Base-by-base conservation (phyloP, 140 eudicot genomes). In the Cichorium intybus region DNA sequence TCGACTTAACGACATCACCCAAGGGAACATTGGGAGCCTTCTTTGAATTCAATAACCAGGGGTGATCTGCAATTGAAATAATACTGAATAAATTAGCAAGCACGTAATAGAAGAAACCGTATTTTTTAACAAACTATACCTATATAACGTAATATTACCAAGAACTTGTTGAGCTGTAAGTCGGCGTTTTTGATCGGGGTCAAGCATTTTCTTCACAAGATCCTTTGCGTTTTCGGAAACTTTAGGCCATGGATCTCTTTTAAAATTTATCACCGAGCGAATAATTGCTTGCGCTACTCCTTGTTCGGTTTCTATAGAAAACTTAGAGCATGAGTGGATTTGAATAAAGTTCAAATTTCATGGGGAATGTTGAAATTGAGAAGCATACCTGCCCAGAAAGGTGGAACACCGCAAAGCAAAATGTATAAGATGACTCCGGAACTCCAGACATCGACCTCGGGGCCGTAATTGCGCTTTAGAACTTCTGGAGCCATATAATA, bases 201-300 rank as follows among this genome's bases (percentile, higher is more conserved):
- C 81, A 21, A 85, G 89, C 89, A 85, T 82, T 71, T 80, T 82
- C 80, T 71, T 82, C 24, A 82, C 89, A 26, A 85, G 95, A 75
- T 82, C 86, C 79, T 86, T 86, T 24, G 87, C 90, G 62, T 60
- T 80, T 33, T 83, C 90, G 6, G 90, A 86, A 6, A 85, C 63
- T 68, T 75, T 77, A 11, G 95, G 90, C 95, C 90, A 86, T 34
- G 95, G 90, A 50, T 86, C 95, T 66, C 90, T 78, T 74, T 83
- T 86, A 15, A 86, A 86, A 73, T 86, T 82, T 37, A 86, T 66
- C 33, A 75, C 87, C 0, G 95, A 86, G 24, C 87, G 85, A 69
- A 86, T 80, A 48, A 86, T 86, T 24, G 95, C 95, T 72, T 75
- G 90, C 10, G 95, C 95, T 24, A 86, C 95, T 51, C 95, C 95